Evolutionary conservation across 2,329 filamentous ascomycete genomes (phyloP).

Genomic region (Calonectria pseudoreteaudii): DNA sequence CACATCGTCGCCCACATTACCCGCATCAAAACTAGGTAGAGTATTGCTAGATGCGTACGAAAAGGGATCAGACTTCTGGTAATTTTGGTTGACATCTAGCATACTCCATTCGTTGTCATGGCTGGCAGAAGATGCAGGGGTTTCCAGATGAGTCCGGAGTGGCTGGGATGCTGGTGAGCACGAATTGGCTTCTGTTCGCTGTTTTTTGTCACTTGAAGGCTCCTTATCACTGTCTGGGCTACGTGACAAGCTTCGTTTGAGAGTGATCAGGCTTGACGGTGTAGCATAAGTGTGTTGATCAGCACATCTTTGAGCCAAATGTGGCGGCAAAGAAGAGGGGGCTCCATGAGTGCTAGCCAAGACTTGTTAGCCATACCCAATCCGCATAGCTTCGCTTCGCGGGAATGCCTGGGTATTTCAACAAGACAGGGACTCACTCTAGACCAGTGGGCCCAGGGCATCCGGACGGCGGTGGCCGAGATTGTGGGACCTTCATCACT

Average conservation of each 20-base stretch:
- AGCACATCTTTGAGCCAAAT: neutral
- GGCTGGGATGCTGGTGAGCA: neutral
- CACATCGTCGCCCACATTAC: neutral
- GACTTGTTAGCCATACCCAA: constrained; percentile 4
- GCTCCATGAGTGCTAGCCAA: neutral
- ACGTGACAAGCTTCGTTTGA: neutral
- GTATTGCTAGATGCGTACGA: neutral
- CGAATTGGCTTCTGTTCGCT: neutral
- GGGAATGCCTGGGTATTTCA: neutral
- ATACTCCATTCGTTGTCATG: neutral
- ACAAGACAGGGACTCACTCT: constrained; percentile 3
- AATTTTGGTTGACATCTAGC: neutral
- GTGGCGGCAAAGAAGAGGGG: neutral
- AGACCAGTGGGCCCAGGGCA: neutral
- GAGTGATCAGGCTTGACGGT: neutral
- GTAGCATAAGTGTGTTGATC: neutral
- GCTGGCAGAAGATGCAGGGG: neutral
- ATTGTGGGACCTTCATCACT: constrained; percentile 11
- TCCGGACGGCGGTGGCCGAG: neutral
- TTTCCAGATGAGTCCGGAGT: neutral
- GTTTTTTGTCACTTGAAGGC: neutral
- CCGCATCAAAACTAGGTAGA: neutral
- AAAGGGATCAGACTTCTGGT: neutral
- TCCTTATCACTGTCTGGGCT: neutral
- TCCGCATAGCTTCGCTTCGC: neutral